Evolutionary conservation across 768 basidiomycete species (phyloP).

Genomic region (Phanerochaete sordida): DNA sequence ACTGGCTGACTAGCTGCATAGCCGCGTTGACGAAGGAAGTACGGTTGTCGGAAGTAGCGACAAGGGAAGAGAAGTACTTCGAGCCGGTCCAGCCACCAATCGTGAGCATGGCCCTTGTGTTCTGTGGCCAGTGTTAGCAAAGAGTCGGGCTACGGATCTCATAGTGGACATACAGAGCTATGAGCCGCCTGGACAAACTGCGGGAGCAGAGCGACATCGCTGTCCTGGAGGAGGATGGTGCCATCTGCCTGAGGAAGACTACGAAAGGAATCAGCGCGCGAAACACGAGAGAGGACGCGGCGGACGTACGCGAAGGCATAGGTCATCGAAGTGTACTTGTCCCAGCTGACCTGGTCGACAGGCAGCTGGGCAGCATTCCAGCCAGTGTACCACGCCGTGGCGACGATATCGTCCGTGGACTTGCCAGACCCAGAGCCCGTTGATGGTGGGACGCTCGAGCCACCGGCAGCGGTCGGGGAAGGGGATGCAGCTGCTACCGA

Average conservation of each 20-base stretch:
- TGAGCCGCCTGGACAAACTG: constrained; percentile 51
- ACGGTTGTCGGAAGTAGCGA: constrained; percentile 53
- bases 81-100: constrained; percentile 77
- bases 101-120: constrained; percentile 51
- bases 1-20: constrained; percentile 41
- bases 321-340: constrained; percentile 60
- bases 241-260: constrained; percentile 27
- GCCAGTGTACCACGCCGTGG: constrained; percentile 64
- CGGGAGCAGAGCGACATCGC: constrained; percentile 48
- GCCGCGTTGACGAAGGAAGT: constrained; percentile 63
- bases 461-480: constrained; percentile 7
- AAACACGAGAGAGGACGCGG: neutral
- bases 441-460: neutral
- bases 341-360: constrained; percentile 57
- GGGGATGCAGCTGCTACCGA: constrained; percentile 7
- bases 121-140: constrained; percentile 29
- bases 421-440: neutral
- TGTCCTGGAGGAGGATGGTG: constrained; percentile 31
- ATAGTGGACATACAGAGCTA: constrained; percentile 25
- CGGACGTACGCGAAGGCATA: constrained; percentile 62
- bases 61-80: constrained; percentile 55
- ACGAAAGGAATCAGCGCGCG: neutral
- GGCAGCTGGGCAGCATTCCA: constrained; percentile 54
- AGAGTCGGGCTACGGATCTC: neutral
- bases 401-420: constrained; percentile 27